phyloP scores from a whole-genome alignment of 1,139 yeast species.

The Pichia sp. region DNA sequence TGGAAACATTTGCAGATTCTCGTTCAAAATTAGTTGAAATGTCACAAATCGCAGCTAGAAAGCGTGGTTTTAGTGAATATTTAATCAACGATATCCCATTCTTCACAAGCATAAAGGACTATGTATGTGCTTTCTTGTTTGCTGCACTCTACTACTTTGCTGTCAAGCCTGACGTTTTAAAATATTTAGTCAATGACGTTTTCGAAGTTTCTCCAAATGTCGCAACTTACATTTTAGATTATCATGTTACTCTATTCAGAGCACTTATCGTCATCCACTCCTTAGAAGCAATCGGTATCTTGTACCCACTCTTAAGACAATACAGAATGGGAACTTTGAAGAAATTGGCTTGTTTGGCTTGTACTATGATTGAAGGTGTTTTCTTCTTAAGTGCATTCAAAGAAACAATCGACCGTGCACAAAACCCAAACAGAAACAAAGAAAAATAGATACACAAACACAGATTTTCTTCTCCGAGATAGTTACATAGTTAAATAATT shows the following conservation, averaged over 20 bases:
- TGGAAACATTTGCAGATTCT: constrained; percentile 48
- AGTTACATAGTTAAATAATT: not conserved
- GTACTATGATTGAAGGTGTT: constrained; percentile 58
- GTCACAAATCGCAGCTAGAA: constrained; percentile 66
- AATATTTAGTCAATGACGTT: constrained; percentile 27
- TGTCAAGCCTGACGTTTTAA: constrained; percentile 34
- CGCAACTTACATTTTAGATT: constrained; percentile 6
- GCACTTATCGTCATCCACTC: constrained; percentile 43
- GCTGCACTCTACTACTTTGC: constrained; percentile 18
- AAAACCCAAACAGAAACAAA: constrained; percentile 18
- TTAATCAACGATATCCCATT: constrained; percentile 43
- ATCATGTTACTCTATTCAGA: constrained; percentile 24
- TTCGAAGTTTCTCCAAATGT: constrained; percentile 3
- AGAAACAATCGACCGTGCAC: constrained; percentile 12
- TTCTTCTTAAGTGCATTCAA: constrained; percentile 47
- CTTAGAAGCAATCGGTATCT: constrained; percentile 41
- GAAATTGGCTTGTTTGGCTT: constrained; percentile 46
- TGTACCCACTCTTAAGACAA: constrained; percentile 45
- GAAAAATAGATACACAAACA: not conserved
- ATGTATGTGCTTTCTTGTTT: constrained; percentile 32
- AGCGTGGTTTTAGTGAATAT: constrained; percentile 60
- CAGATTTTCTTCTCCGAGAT: not conserved
- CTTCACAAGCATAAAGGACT: constrained; percentile 12
- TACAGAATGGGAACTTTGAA: constrained; percentile 56
- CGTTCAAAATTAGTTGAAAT: constrained; percentile 57